Evolutionary conservation across 192 early-diverging fungal species (phyloP), one percentile per base, ranked within the genome.

Genomic region (Geranomyces michiganensis): DNA sequence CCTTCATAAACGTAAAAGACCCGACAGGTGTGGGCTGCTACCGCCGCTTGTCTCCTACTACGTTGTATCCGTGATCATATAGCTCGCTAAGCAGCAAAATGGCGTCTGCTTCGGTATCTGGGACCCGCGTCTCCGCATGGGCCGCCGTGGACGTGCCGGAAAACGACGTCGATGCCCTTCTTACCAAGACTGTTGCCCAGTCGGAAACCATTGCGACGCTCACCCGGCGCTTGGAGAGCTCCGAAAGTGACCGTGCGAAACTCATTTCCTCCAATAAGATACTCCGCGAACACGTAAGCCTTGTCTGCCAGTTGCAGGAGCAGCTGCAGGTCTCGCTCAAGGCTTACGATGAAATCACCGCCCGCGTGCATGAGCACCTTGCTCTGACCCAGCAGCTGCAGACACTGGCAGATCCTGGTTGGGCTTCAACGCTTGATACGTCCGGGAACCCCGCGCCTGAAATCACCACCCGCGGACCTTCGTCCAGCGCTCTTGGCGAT

Each of bases 331-430:
- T 2, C 27, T 41, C 68, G 14, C 31, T 70, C 19, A 70, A 70
- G 32, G 43, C 68, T 8, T 70, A 70, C 55, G 68, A 70, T 36
- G 68, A 61, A 1, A 70, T 70, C 19, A 45, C 68, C 41, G 10
- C 53, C 27, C 55, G 56, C 10, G 56, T 70, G 0, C 55, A 58
- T 0, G 68, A 61, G 26, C 68, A 70, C 45, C 5, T 70, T 17
- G 15, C 22, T 14, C 41, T 70, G 10, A 61, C 68, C 41, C 56
- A 70, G 68, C 55, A 61, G 26, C 68, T 70, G 21, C 68, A 70
- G n/a, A 61, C 15, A 1, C 24, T 60, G 21, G 33, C 45, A 0
- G 29, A 27, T 27, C 27, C 17, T 27, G 30, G 8, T 17, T 7
- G 17, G 2, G 58, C 12, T 7, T 19, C 58, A 7, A 29, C 26